A percentile compares a stretch with the other conserved stretches of the same genome.
These are phyloP conservation scores for Hanseniaspora sp. DNA, from an alignment of 1,139 yeast genomes.

Conservation along the genomic window DNA sequence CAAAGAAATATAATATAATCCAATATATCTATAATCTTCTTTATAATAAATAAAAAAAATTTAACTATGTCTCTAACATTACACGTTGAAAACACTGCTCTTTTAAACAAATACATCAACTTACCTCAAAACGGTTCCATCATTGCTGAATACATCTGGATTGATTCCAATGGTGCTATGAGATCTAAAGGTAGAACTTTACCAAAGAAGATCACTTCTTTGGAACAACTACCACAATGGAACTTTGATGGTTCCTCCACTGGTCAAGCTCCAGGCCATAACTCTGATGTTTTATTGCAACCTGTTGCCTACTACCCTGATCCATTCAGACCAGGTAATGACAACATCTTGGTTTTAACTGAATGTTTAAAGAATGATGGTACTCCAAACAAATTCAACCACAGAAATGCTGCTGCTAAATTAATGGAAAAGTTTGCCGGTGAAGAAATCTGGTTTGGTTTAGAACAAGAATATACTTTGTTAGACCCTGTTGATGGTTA, in stretches of 20 bases:
- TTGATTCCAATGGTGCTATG: slow-evolving; percentile 82
- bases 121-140: slow-evolving; percentile 78
- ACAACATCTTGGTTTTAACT: slow-evolving; percentile 84
- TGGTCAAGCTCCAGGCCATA: slow-evolving; percentile 96
- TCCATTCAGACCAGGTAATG: slow-evolving; percentile 88
- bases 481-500: slow-evolving; percentile 72
- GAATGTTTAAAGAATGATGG: slow-evolving; percentile 99
- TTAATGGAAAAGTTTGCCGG: slow-evolving; percentile 84
- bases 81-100: slow-evolving; percentile 55
- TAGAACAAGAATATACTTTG: slow-evolving; percentile 96
- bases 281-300: slow-evolving; percentile 87
- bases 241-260: slow-evolving; percentile 98
- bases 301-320: slow-evolving; percentile 91
- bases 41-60: background rate
- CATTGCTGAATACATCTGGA: slow-evolving; percentile 96
- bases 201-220: slow-evolving; percentile 50
- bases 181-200: slow-evolving; percentile 93
- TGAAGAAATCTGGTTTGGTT: slow-evolving; percentile 91
- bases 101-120: slow-evolving; percentile 68
- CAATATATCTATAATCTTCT: background rate
- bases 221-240: slow-evolving; percentile 95
- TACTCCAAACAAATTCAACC: slow-evolving; percentile 96
- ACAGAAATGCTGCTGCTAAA: slow-evolving; percentile 95
- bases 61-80: slow-evolving; percentile 33
- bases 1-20: background rate